A percentile compares a stretch with the other conserved stretches of the same genome.
These are phyloP conservation scores for Chaetoscypha palmicola DNA, from an alignment of 2,329 filamentous ascomycete genomes.

Conservation along the genomic window DNA sequence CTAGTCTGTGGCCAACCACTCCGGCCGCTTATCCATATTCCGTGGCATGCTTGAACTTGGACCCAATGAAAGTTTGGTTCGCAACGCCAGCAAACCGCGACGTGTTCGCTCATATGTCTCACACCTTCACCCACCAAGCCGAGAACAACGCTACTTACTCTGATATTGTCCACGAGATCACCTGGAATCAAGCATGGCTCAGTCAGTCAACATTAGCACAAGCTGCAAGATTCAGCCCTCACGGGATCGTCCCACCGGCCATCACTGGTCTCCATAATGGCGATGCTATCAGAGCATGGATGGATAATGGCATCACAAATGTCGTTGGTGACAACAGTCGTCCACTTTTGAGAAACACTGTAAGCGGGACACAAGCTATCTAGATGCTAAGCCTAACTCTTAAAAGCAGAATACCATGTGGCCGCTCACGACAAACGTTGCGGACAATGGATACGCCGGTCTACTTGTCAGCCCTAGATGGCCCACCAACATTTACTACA, in stretches of 20 bases:
- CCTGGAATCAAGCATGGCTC: slow-evolving; percentile 52
- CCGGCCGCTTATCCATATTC: slow-evolving; percentile 12
- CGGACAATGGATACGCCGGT: slow-evolving; percentile 46
- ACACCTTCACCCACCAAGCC: slow-evolving; percentile 53
- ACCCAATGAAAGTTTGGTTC: slow-evolving; percentile 46
- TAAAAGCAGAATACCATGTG: slow-evolving; percentile 36
- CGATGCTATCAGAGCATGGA: slow-evolving; percentile 51
- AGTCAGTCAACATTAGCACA: slow-evolving; percentile 41
- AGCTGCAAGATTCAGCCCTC: slow-evolving; percentile 41
- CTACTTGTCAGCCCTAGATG: slow-evolving; percentile 52
- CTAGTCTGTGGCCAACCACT: slow-evolving; percentile 38
- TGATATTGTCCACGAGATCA: slow-evolving; percentile 49
- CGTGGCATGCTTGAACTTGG: slow-evolving; percentile 38
- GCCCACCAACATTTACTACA: slow-evolving; percentile 58
- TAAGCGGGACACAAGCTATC: slow-evolving; percentile 16
- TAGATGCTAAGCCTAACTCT: neutral
- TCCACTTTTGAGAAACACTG: slow-evolving; percentile 41
- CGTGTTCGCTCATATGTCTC: slow-evolving; percentile 48
- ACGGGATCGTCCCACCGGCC: slow-evolving; percentile 52
- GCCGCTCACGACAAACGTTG: slow-evolving; percentile 46
- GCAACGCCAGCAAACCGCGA: slow-evolving; percentile 38
- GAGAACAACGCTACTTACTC: slow-evolving; percentile 52
- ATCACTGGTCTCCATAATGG: slow-evolving; percentile 58
- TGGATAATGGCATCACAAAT: slow-evolving; percentile 49
- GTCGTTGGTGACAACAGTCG: slow-evolving; percentile 57